Percentiles rank a stretch among this genome's conserved stretches.
Conservation (phyloP, 2,329 filamentous ascomycete genomes). For the Biscogniauxia sp. region DNA sequence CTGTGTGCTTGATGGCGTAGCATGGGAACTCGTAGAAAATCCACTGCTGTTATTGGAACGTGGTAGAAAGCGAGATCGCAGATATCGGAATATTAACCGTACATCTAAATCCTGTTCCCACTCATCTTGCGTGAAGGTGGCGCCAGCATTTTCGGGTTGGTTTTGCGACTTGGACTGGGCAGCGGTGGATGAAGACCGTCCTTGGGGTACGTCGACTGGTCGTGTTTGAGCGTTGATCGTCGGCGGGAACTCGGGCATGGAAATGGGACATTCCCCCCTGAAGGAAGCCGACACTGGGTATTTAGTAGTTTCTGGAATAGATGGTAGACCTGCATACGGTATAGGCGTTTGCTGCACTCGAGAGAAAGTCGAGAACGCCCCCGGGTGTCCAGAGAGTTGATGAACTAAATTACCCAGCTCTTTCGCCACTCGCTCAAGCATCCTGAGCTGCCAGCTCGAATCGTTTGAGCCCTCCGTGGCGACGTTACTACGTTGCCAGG, state of each 20-base stretch:
- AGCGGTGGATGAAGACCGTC: slow-evolving; percentile 17
- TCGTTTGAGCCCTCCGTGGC: slow-evolving; percentile 36
- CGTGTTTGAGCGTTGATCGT: slow-evolving; percentile 40
- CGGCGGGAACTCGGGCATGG: slow-evolving; percentile 47
- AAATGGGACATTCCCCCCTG: slow-evolving; percentile 51
- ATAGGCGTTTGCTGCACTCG: slow-evolving; percentile 62
- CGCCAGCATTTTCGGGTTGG: slow-evolving; percentile 17
- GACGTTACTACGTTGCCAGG: slow-evolving; percentile 25
- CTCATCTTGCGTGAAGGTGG: slow-evolving; percentile 66
- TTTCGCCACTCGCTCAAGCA: slow-evolving; percentile 80
- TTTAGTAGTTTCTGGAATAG: slow-evolving; percentile 53
- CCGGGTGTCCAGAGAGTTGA: slow-evolving; percentile 81
- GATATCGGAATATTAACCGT: slow-evolving; percentile 85
- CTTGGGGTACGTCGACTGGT: slow-evolving; percentile 37
- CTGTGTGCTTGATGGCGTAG: slow-evolving; percentile 52
- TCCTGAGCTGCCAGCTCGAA: slow-evolving; percentile 68
- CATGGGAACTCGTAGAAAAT: slow-evolving; percentile 44
- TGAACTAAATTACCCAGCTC: slow-evolving; percentile 84
- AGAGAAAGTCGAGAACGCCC: slow-evolving; percentile 81
- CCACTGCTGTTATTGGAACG: slow-evolving; percentile 42
- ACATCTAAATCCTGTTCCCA: slow-evolving; percentile 94
- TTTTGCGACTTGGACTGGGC: slow-evolving; percentile 14
- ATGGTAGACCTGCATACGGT: slow-evolving; percentile 75
- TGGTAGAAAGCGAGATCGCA: slow-evolving; percentile 70
- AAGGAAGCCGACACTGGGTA: slow-evolving; percentile 30